These are phyloP conservation scores for Viridothelium virens DNA, from an alignment of 495 filamentous ascomycete species.

Conservation along the genomic window DNA sequence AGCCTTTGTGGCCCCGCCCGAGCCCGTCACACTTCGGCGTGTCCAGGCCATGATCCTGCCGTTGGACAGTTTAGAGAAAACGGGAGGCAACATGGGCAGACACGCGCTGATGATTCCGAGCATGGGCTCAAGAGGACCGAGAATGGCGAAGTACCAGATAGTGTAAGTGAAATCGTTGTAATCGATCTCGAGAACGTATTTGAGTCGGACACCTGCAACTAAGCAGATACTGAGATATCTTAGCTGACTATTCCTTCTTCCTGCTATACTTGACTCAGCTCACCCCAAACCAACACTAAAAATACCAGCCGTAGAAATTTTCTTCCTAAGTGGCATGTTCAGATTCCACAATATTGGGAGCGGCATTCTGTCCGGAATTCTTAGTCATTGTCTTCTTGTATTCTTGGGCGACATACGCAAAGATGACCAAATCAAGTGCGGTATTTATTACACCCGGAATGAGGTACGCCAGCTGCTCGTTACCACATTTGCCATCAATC, in stretches of 20 bases:
- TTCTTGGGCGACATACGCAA: not conserved
- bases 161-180: not conserved
- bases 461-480: not conserved
- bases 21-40: not conserved
- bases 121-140: not conserved
- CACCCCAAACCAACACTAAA: not conserved
- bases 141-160: not conserved
- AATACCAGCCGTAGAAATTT: not conserved
- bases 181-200: not conserved
- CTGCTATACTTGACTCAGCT: not conserved
- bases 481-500: not conserved
- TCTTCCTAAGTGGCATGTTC: not conserved
- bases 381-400: not conserved
- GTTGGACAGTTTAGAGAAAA: not conserved
- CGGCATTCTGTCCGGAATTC: not conserved
- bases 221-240: not conserved
- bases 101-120: not conserved
- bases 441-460: not conserved
- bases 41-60: not conserved
- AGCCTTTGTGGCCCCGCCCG: not conserved
- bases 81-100: not conserved
- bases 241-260: not conserved
- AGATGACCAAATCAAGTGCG: not conserved
- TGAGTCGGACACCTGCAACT: not conserved
- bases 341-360: not conserved